Evolutionary conservation across 345 rosid species (phyloP), one percentile per base, ranked within the genome.

Genomic region (Eucalyptus pauciflora): DNA sequence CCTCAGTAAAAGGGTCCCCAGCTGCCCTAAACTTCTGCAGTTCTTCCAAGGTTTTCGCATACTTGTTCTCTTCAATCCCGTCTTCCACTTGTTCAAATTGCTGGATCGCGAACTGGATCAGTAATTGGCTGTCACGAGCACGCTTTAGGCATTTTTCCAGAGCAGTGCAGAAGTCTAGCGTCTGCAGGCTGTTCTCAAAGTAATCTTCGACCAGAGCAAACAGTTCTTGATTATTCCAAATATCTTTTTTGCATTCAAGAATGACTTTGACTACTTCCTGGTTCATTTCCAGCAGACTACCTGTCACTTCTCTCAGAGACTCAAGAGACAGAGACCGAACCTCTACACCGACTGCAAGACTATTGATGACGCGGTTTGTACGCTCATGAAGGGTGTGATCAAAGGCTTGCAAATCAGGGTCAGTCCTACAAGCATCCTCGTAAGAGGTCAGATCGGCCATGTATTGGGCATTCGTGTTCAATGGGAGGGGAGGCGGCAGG

Each of bases 221-320:
- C 92, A 96, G 92, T 15, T 94, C 97, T 41, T 89, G 89, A 86
- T 94, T 94, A 60, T 93, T 94, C 99, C 98, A 98, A 89, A 95
- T 94, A 88, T 97, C 99, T 56, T 94, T 92, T 91, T 94, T 94
- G 92, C 92, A 79, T 33, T 96, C 94, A 14, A 97, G 91, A 52
- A 98, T 97, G 87, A 96, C 93, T 85, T 94, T 92, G 83, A 92
- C 98, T 31, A 93, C 98, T 60, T 95, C 99, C 91, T 96, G 98
- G 89, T 97, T 95, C 97, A 96, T 94, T 31, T 95, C 99, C 33
- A 97, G 95, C 54, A 98, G 94, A 86, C 95, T 91, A 33, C 89
- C 93, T 0, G 95, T 97, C 45, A 95, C 97, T 92, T 95, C 98
- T 88, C 88, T 93, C 89, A 98, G 96, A 0, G 99, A 96, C 87